Evolutionary conservation across 208 protist species (phyloP).

Genomic region (Angomonas ambiguus): DNA sequence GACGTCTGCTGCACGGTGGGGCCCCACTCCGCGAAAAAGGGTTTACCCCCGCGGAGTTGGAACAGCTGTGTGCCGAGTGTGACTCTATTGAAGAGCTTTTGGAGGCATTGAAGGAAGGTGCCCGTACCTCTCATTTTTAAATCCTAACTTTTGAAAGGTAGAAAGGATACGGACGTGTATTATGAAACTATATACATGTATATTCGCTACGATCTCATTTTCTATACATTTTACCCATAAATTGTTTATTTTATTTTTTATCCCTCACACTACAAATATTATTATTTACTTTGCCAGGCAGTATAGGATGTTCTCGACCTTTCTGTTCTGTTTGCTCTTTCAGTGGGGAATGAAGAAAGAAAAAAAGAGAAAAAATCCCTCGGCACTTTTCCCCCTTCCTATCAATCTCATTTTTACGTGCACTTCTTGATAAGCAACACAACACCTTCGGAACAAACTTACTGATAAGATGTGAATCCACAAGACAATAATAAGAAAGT

Average conservation of each 20-base stretch:
- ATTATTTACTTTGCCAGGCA: too few species aligned
- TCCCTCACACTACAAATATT: background rate
- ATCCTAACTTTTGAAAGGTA: too few species aligned
- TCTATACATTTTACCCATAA: background rate
- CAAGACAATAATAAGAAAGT: background rate
- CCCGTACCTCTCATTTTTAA: background rate
- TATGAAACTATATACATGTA: conserved; percentile 16
- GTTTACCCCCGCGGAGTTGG: conserved; percentile 81
- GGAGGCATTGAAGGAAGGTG: conserved; percentile 26
- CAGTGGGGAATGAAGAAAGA: background rate
- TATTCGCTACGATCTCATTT: conserved; percentile 1
- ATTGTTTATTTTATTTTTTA: conserved; percentile 11
- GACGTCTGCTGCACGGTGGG: background rate
- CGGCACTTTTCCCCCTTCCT: background rate
- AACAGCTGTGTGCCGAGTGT: conserved; percentile 85
- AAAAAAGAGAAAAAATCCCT: background rate
- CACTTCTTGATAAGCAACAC: background rate
- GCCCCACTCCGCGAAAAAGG: conserved; percentile 12
- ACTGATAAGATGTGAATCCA: too few species aligned
- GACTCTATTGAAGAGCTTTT: conserved; percentile 70
- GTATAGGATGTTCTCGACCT: background rate
- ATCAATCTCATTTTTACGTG: background rate
- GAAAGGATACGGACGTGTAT: conserved; percentile 52
- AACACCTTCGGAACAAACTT: background rate
- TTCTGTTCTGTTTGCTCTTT: background rate